Evolutionary conservation across 2,329 filamentous ascomycete genomes (phyloP), one percentile per base, ranked within the genome.

Genomic region (Aureobasidium musti): DNA sequence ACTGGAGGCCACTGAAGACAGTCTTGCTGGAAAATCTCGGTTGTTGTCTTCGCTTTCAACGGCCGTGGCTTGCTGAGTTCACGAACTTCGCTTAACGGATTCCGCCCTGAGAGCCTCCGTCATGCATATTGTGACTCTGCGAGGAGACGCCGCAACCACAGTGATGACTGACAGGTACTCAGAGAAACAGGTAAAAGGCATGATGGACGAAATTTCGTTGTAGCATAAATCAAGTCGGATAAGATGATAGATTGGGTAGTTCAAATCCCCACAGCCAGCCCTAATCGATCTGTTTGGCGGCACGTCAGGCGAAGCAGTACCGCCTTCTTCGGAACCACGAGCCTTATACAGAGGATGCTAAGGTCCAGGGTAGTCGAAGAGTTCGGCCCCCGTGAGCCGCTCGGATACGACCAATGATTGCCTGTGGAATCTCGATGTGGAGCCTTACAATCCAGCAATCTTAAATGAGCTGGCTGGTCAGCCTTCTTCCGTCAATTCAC

Each of bases 61-160:
- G 41, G 57, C 21, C 14, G 57, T 47, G 41, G 57, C 43, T 61
- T 61, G 41, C 39, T 61, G 57, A 61, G n/a, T 61, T 26, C 28
- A 37, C 10, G 30, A 49, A n/a, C 28, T 49, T 61, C 28, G 41
- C 57, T 49, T 61, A 23, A 19, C 19, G n/a, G n/a, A 30, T 33
- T 43, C 11, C n/a, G 35, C n/a, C 21, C 21, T 33, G 14, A 21
- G 10, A 26, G 37, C 11, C 10, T 21, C 8, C 33, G 7, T 7
- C 41, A 39, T 39, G 35, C 10, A 10, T 21, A 21, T 3, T 21
- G 41, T 3, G 10, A 8, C 8, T 5, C 5, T 45, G 41, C n/a
- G n/a, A 21, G 41, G 21, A 45, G 11, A n/a, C 8, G 41, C 41
- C 7, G 2, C n/a, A 45, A 11, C n/a, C 19, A 21, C n/a, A 45